These are phyloP conservation scores for Candida sithepensis DNA, from an alignment of 805 yeast genomes.

Conservation along the genomic window DNA sequence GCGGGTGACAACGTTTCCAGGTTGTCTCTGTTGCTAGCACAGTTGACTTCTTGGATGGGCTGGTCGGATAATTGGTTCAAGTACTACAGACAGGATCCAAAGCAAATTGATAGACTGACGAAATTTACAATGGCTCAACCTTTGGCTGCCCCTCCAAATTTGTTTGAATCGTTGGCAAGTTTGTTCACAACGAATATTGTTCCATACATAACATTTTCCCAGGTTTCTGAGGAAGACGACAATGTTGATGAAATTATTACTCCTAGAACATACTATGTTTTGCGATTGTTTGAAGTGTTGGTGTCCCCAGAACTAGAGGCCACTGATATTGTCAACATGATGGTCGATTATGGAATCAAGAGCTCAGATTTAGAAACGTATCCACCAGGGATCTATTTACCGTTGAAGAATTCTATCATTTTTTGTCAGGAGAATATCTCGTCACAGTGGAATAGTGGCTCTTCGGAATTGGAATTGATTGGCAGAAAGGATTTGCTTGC, in stretches of 20 bases:
- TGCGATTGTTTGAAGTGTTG: conserved; percentile 59
- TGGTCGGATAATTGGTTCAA: conserved; percentile 68
- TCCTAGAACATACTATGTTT: conserved; percentile 59
- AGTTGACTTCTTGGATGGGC: conserved; percentile 62
- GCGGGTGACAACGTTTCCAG: conserved; percentile 32
- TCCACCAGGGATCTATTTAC: conserved; percentile 69
- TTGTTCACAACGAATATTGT: conserved; percentile 43
- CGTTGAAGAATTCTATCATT: conserved; percentile 59
- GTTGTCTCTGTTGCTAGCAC: conserved; percentile 55
- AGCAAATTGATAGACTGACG: conserved; percentile 35
- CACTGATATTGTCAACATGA: conserved; percentile 54
- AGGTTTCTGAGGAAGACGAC: conserved; percentile 60
- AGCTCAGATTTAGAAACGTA: conserved; percentile 56
- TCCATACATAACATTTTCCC: conserved; percentile 63
- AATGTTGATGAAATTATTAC: conserved; percentile 56
- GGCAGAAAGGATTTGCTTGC: conserved; percentile 61
- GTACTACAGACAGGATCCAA: conserved; percentile 44
- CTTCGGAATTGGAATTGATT: conserved; percentile 49
- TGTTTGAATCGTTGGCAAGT: conserved; percentile 53
- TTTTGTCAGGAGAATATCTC: conserved; percentile 50
- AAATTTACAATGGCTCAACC: conserved; percentile 42
- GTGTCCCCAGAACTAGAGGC: conserved; percentile 51
- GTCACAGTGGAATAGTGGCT: conserved; percentile 39
- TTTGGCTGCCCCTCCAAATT: conserved; percentile 56
- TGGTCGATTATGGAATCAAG: conserved; percentile 55